These are phyloP conservation scores for Leccinum uliginosum DNA, from an alignment of 768 basidiomycete species.

Conservation along the genomic window DNA sequence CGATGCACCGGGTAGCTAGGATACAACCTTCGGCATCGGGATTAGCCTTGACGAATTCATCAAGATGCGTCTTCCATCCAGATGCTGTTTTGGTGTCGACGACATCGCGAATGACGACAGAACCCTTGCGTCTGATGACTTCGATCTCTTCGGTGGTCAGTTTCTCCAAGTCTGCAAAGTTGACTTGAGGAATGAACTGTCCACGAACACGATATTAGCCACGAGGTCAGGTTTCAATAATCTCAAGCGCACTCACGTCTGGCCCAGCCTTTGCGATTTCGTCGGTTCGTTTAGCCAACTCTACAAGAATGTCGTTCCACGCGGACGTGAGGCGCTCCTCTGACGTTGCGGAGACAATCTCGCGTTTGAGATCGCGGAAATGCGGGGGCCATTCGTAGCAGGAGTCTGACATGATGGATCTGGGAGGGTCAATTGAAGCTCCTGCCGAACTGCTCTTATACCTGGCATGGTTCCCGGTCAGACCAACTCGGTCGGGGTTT, in stretches of 20 bases:
- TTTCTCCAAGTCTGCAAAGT: conserved; percentile 48
- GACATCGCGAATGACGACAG: conserved; percentile 57
- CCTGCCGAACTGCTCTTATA: conserved; percentile 12
- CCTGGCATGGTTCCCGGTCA: neutral
- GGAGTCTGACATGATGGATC: conserved; percentile 11
- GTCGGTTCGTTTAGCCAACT: conserved; percentile 44
- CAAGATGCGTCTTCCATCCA: conserved; percentile 53
- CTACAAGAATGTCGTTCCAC: conserved; percentile 54
- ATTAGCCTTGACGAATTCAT: conserved; percentile 54
- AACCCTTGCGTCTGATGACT: conserved; percentile 50
- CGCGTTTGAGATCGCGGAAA: conserved; percentile 53
- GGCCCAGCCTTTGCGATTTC: conserved; percentile 45
- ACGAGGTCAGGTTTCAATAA: neutral
- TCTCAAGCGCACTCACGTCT: conserved; percentile 35
- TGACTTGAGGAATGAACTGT: conserved; percentile 60
- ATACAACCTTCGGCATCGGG: conserved; percentile 48
- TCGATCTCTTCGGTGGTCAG: conserved; percentile 44
- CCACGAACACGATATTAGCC: neutral
- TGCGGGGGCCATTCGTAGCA: conserved; percentile 30
- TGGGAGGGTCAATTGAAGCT: neutral
- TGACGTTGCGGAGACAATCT: conserved; percentile 50
- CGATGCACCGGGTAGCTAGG: neutral
- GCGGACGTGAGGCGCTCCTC: conserved; percentile 45
- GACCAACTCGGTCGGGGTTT: neutral
- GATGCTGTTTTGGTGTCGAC: conserved; percentile 53